Conservation (phyloP, 257 asterid genomes). For the Scutellaria baicalensis region DNA sequence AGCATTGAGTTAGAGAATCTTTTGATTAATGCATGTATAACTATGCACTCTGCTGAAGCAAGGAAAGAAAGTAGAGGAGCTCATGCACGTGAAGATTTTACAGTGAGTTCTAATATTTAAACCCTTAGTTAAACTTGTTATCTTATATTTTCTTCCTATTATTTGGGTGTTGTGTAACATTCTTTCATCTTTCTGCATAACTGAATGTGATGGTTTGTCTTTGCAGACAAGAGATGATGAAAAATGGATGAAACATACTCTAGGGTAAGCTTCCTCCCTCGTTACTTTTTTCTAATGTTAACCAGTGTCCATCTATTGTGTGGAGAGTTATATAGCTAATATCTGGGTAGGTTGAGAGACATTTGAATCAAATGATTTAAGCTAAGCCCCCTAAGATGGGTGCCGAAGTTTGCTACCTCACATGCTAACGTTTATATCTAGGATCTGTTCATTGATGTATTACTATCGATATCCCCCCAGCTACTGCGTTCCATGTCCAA, state of each 20-base stretch:
- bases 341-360: background rate
- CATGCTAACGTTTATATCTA: background rate
- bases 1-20: constrained; percentile 93
- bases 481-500: background rate
- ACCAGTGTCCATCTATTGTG: background rate
- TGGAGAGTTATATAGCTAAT: background rate
- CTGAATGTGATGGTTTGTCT: constrained; percentile 8
- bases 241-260: constrained; percentile 87
- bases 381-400: background rate
- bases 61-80: constrained; percentile 99
- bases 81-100: constrained; percentile 98
- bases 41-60: constrained; percentile 99
- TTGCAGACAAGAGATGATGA: constrained; percentile 92
- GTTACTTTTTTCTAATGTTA: background rate
- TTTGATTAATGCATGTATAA: constrained; percentile 86
- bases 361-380: background rate
- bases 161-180: background rate
- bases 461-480: background rate
- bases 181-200: constrained; percentile 4
- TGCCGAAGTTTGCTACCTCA: background rate
- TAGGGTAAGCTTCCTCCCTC: constrained; percentile 53
- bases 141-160: no score
- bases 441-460: background rate
- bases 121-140: background rate
- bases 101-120: constrained; percentile 39